Conservation (phyloP, 208 protist genomes). For the Histomonas meleagridis region DNA sequence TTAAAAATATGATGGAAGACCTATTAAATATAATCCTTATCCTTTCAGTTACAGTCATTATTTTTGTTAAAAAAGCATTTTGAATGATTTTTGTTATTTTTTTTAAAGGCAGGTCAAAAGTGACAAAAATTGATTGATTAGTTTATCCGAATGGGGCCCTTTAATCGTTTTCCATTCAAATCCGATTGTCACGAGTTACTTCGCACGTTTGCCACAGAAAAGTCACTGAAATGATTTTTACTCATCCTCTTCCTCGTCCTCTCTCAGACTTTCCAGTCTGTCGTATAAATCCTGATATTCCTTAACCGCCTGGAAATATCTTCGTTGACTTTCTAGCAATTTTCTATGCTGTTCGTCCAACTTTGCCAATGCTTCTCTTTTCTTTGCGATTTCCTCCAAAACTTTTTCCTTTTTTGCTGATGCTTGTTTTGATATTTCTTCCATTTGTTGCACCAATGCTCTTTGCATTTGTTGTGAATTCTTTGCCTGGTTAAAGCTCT, state of each 20-base stretch:
- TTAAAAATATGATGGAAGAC: too few species aligned
- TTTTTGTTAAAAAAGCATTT: too few species aligned
- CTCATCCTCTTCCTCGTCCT: not conserved
- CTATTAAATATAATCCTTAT: too few species aligned
- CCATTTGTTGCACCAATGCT: not conserved
- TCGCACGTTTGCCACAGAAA: too few species aligned
- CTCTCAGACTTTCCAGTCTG: not conserved
- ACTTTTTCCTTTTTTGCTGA: not conserved
- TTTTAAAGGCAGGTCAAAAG: too few species aligned
- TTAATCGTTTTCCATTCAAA: too few species aligned
- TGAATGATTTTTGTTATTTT: too few species aligned
- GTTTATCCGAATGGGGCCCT: too few species aligned
- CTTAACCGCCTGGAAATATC: not conserved
- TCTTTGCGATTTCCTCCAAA: not conserved
- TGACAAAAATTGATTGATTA: too few species aligned
- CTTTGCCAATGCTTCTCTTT: not conserved
- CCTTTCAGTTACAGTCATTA: too few species aligned
- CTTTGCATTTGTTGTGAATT: not conserved
- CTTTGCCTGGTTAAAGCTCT: not conserved
- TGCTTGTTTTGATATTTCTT: not conserved
- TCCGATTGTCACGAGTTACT: too few species aligned
- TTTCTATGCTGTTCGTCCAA: not conserved
- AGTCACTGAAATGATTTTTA: too few species aligned
- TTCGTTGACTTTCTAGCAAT: not conserved
- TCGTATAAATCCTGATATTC: not conserved